Base-by-base conservation (phyloP, 164 flowering plant genomes). In the Aristolochia fimbriata region DNA sequence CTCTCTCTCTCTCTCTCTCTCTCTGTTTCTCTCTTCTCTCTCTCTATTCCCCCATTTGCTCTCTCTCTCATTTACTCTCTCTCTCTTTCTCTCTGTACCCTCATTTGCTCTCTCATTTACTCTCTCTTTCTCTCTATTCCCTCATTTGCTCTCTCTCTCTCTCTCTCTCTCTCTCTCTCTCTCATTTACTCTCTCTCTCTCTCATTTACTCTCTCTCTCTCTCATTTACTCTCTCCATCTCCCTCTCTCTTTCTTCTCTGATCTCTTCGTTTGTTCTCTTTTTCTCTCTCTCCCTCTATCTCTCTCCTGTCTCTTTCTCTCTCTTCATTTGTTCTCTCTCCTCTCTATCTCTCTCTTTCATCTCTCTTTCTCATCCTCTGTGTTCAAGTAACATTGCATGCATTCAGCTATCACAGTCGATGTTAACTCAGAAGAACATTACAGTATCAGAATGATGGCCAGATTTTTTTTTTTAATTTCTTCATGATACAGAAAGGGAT, bases 101-200 rank as follows among this genome's bases (percentile, higher is more conserved):
- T 6, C 8, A 12, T 16, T 56, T 41, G 10, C 59, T 27, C 15
- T 56, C 7, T 53, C 23, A n/a, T n/a, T n/a, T 14, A 4, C 21
- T 17, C 7, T 17, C 27, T 2, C 4, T 23, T 25, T 23, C 13
- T 53, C 50, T 14, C 13, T 11, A 12, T 25, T 3, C 13, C 3
- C 30, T 25, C 20, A 12, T 25, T 3, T 25, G 30, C 30, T 25
- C 20, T 56, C 45, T 23, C 45, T 56, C 45, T 31, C 45, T 31
- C 59, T 15, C 45, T 31, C 59, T 56, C 59, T 31, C 59, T 56
- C 59, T 23, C 59, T 56, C 59, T 19, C 55, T 56, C 41, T 25
- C 41, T 31, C 45, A 9, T 14, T 56, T 23, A 3, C 16, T 15
- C 23, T 31, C 48, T 37, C 20, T 19, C 47, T 43, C 47, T 33